Percentiles rank a stretch among this genome's conserved stretches.
Conservation (phyloP, 176 grass and related monocot species). For the Areca catechu region DNA sequence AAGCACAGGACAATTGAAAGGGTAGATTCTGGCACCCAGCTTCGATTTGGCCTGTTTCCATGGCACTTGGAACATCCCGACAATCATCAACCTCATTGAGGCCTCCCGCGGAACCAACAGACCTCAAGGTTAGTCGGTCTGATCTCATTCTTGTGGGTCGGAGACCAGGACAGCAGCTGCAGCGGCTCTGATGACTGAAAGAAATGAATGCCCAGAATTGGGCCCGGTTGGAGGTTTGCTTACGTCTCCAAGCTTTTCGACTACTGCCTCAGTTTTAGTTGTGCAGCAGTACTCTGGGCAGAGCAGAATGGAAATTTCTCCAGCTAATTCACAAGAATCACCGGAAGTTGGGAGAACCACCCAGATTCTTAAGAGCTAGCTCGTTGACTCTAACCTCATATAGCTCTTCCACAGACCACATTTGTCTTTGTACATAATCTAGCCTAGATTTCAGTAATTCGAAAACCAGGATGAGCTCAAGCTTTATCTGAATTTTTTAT, state of each 20-base stretch:
- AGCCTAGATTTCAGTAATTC: no score
- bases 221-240: neutral
- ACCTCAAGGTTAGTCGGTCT: neutral
- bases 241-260: neutral
- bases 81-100: neutral
- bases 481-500: no score
- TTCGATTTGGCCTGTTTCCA: neutral
- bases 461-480: no score
- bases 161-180: neutral
- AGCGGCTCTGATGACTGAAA: neutral
- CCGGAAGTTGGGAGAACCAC: neutral
- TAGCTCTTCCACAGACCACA: no score
- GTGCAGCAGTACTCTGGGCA: neutral
- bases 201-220: neutral
- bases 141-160: neutral
- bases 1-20: neutral
- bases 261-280: neutral
- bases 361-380: neutral
- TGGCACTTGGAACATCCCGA: neutral
- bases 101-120: neutral
- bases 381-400: no score
- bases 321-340: neutral
- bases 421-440: no score
- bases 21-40: neutral
- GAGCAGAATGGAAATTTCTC: neutral